Evolutionary conservation across 2,329 filamentous ascomycete species (phyloP).

Genomic region (Rhinocladiella similis): DNA sequence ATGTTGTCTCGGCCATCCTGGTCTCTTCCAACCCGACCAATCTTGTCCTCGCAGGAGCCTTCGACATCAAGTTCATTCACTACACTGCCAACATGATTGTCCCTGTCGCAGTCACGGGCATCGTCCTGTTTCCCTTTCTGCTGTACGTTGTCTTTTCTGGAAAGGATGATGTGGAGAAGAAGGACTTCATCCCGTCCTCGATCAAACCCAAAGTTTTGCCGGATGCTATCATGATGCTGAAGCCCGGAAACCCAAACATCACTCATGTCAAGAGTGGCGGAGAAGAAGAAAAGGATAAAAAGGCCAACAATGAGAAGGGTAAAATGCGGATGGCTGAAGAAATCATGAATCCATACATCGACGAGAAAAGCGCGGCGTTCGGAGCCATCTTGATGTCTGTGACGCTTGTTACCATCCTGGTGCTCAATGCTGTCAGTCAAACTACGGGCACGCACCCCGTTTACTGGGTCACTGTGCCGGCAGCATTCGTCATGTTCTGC

Average conservation of each 20-base stretch:
- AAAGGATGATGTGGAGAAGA: slow-evolving; percentile 34
- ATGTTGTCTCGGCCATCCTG: slow-evolving; percentile 71
- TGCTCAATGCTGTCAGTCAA: slow-evolving; percentile 62
- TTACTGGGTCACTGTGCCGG: slow-evolving; percentile 69
- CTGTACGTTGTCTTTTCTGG: slow-evolving; percentile 69
- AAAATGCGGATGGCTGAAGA: slow-evolving; percentile 66
- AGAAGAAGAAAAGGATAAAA: slow-evolving; percentile 44
- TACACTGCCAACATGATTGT: slow-evolving; percentile 80
- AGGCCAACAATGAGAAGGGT: slow-evolving; percentile 50
- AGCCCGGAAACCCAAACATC: slow-evolving; percentile 72
- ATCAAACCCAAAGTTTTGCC: slow-evolving; percentile 70
- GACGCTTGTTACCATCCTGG: slow-evolving; percentile 66
- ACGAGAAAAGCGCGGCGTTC: slow-evolving; percentile 65
- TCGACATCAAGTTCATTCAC: slow-evolving; percentile 68
- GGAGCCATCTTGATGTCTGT: slow-evolving; percentile 66
- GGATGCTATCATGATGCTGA: slow-evolving; percentile 54
- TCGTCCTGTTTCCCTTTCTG: slow-evolving; percentile 69
- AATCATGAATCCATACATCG: slow-evolving; percentile 73
- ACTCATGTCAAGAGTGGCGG: slow-evolving; percentile 60
- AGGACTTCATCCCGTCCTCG: slow-evolving; percentile 61
- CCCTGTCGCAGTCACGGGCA: slow-evolving; percentile 66
- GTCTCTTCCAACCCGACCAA: slow-evolving; percentile 79
- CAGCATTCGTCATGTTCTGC: slow-evolving; percentile 66
- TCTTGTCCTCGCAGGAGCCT: slow-evolving; percentile 71
- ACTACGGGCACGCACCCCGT: slow-evolving; percentile 56